Percentiles rank a stretch among this genome's conserved stretches.
Evolutionary conservation across 1,284 basidiomycete species (phyloP).

Genomic region (Fomitopsis pinicola): DNA sequence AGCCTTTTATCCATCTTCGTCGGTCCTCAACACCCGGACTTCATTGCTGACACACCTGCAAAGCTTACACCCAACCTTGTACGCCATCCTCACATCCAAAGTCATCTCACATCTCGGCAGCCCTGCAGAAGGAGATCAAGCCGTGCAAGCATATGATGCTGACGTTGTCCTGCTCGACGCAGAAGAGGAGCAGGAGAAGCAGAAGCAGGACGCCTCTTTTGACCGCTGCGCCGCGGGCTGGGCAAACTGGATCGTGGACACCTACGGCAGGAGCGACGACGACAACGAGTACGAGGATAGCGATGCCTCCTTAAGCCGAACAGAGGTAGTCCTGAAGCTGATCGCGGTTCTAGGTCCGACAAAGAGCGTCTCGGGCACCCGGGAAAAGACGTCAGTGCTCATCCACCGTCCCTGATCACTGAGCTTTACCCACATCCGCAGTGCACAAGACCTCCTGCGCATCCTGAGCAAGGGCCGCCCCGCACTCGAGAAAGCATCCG

Average conservation of each 20-base stretch:
- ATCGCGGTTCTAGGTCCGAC: slow-evolving; percentile 45
- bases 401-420: background rate
- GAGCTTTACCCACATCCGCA: slow-evolving; percentile 12
- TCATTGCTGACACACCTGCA: slow-evolving; percentile 66
- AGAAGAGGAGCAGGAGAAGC: slow-evolving; percentile 9
- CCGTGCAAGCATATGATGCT: background rate
- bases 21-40: slow-evolving; percentile 64
- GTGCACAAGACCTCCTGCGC: slow-evolving; percentile 35
- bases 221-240: slow-evolving; percentile 61
- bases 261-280: slow-evolving; percentile 26
- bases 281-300: slow-evolving; percentile 21
- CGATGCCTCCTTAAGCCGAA: slow-evolving; percentile 28
- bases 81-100: slow-evolving; percentile 45
- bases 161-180: slow-evolving; percentile 14
- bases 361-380: slow-evolving; percentile 17
- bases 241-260: slow-evolving; percentile 55
- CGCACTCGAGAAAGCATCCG: slow-evolving; percentile 31
- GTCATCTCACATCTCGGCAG: slow-evolving; percentile 41
- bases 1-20: slow-evolving; percentile 46
- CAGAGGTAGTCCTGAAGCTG: slow-evolving; percentile 41
- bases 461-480: slow-evolving; percentile 34
- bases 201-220: slow-evolving; percentile 38
- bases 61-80: slow-evolving; percentile 50
- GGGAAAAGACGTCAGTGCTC: slow-evolving; percentile 31
- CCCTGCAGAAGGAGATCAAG: background rate